Base-by-base conservation (phyloP, 257 asterid species). In the Striga asiatica region DNA sequence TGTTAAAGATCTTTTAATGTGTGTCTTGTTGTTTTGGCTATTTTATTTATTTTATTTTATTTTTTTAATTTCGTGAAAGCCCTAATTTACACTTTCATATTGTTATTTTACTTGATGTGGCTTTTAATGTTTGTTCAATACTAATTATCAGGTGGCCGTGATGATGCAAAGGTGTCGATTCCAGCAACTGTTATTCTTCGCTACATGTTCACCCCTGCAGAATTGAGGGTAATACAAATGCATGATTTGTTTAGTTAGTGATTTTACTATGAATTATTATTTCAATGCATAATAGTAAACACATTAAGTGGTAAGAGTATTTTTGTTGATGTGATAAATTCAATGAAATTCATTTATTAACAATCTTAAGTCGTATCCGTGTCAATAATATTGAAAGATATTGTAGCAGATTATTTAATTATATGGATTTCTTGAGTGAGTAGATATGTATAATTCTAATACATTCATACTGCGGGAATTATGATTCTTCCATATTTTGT, bases 161-260 rank as follows among this genome's bases (percentile, higher is more conserved):
- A 89, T 72, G 98, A 89, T 61, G 56, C 86, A 22, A 89, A 81
- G 79, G 65, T 89, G 64, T 62, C 74, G 39, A 76, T 86, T 59
- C 95, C 95, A 53, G 87, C 98, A 49, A 77, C 95, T 55, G 87
- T 89, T 53, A 24, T 86, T 57, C 92, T 89, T 50, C 94, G 94
- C 13, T 65, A 81, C 73, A 86, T 89, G 98, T 89, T 89, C 74
- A 71, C 88, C 49, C 92, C 98, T 14, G 82, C 92, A 56, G 96
- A 86, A 69, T 56, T 89, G 73, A 77, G 94, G 96, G 96, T 89
- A 86, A 58, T 38, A 13, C 59, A n/a, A n/a, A n/a, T n/a, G n/a
- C n/a, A n/a, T n/a, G n/a, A n/a, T n/a, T n/a, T n/a, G n/a, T n/a
- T n/a, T n/a, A n/a, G n/a, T n/a, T n/a, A n/a, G n/a, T n/a, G n/a